Conservation (phyloP, 306 rosid species). For the Vigna radiata region DNA sequence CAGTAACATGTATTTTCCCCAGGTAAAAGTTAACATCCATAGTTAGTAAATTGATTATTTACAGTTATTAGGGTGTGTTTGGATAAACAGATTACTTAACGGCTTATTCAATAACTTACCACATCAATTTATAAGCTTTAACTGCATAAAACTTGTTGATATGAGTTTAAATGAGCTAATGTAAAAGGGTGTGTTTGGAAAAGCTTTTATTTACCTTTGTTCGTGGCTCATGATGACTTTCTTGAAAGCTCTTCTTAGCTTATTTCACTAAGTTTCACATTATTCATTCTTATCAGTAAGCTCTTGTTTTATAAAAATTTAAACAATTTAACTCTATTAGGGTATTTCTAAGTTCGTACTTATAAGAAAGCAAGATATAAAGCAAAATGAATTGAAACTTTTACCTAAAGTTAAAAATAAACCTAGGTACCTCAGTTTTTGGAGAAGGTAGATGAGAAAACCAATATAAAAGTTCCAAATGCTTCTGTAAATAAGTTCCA, state of each 20-base stretch:
- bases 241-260: background rate
- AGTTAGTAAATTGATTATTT: background rate
- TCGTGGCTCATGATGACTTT: background rate
- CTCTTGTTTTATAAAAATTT: background rate
- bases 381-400: background rate
- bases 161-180: background rate
- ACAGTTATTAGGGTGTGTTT: background rate
- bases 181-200: background rate
- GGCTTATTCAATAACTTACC: background rate
- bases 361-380: background rate
- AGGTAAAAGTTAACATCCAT: constrained; percentile 53
- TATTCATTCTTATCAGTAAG: background rate
- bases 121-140: background rate
- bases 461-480: background rate
- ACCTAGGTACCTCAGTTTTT: background rate
- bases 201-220: background rate
- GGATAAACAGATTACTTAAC: background rate
- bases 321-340: background rate
- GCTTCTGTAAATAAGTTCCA: too few species aligned
- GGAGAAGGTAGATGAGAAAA: background rate
- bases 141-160: background rate
- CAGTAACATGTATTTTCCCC: constrained; percentile 96
- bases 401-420: background rate
- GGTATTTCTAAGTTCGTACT: background rate
- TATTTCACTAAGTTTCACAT: background rate